Percentiles rank a stretch among this genome's conserved stretches.
Evolutionary conservation across 129 eudicot species (phyloP).

Genomic region (Rutidosis leptorrhynchoides): DNA sequence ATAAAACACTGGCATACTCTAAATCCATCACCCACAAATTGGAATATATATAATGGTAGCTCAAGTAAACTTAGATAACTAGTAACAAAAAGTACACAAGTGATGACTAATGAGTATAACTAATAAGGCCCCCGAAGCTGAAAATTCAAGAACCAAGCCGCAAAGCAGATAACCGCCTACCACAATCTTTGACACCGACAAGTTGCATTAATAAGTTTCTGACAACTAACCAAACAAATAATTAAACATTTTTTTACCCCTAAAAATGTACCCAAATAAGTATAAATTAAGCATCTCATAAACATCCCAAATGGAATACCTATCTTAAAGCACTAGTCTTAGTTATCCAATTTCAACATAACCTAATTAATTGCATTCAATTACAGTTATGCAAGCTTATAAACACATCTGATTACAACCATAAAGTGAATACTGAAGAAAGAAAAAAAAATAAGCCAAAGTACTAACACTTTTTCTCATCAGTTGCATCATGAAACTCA

Average conservation of each 20-base stretch:
- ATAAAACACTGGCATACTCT: too few relatives aligned
- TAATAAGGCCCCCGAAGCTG: neutral
- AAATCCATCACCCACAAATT: too few relatives aligned
- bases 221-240: neutral
- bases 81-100: too few relatives aligned
- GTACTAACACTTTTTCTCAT: neutral
- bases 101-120: too few relatives aligned
- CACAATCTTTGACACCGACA: neutral
- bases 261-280: neutral
- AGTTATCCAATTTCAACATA: neutral
- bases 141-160: neutral
- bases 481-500: constrained; percentile 57
- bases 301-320: constrained; percentile 15
- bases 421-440: neutral
- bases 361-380: neutral
- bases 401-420: constrained; percentile 3
- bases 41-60: too few relatives aligned
- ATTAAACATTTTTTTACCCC: too few relatives aligned
- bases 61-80: too few relatives aligned
- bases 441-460: too few relatives aligned
- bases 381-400: neutral
- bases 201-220: neutral
- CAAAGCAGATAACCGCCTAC: neutral
- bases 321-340: too few relatives aligned
- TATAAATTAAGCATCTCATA: neutral